These are phyloP conservation scores for Neocallimastix lanati DNA, from an alignment of 192 early-diverging fungal genomes.

Conservation along the genomic window DNA sequence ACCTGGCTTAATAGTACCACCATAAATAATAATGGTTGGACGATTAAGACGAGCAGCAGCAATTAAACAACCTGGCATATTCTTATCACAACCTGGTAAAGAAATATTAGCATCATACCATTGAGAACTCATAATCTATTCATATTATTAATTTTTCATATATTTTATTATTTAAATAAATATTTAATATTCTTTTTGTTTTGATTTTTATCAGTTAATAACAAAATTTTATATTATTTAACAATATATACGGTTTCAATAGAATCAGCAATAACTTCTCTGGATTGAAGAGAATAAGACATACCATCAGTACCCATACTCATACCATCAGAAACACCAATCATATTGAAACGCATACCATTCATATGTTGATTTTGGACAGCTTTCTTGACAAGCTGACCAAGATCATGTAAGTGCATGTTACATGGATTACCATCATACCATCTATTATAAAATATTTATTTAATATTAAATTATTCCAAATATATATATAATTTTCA, in stretches of 20 bases:
- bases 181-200: not conserved
- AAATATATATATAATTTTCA: too few species aligned
- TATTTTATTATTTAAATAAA: too few species aligned
- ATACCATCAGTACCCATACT: conserved; percentile 94
- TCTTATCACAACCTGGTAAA: conserved; percentile 81
- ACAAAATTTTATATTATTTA: too few species aligned
- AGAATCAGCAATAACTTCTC: conserved; percentile 96
- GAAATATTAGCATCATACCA: conserved; percentile 99
- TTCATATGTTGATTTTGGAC: conserved; percentile 74
- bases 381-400: conserved; percentile 77
- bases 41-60: conserved; percentile 92
- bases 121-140: conserved; percentile 76
- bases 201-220: too few species aligned
- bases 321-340: conserved; percentile 90
- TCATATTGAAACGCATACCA: conserved; percentile 94
- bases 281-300: conserved; percentile 87
- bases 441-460: conserved; percentile 30
- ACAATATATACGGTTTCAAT: conserved; percentile 70
- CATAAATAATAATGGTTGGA: conserved; percentile 94
- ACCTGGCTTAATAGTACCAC: conserved; percentile 87
- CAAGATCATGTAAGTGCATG: conserved; percentile 89
- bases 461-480: not conserved
- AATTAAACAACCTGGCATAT: conserved; percentile 96
- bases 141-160: too few species aligned
- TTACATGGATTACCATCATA: conserved; percentile 99